These are phyloP conservation scores for Talaromyces trachyspermus DNA, from an alignment of 495 filamentous ascomycete genomes.

Conservation along the genomic window DNA sequence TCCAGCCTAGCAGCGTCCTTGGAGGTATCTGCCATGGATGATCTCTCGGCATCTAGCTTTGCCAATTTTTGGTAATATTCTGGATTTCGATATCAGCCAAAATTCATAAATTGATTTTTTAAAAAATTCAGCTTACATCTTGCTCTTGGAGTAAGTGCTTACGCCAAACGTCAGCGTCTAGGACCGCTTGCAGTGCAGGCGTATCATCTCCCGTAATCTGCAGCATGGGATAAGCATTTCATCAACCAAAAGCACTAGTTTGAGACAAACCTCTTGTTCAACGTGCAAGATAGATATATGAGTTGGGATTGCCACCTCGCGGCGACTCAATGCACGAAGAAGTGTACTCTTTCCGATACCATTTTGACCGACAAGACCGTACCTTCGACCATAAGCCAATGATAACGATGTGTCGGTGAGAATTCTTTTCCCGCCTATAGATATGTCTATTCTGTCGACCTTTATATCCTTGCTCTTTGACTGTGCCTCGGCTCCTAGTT, in stretches of 20 bases:
- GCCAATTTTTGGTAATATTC: constrained; percentile 77
- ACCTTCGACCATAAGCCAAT: constrained; percentile 86
- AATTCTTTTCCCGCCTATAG: constrained; percentile 84
- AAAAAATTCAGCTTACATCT: constrained; percentile 46
- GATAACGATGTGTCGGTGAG: constrained; percentile 83
- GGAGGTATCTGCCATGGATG: constrained; percentile 77
- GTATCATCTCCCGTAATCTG: constrained; percentile 96
- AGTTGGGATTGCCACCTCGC: constrained; percentile 89
- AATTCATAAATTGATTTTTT: no score
- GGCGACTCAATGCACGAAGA: constrained; percentile 79
- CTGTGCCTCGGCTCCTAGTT: constrained; percentile 65
- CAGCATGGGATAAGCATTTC: constrained; percentile 9
- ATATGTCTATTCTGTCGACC: constrained; percentile 88
- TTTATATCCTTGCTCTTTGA: constrained; percentile 99
- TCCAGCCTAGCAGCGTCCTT: constrained; percentile 78
- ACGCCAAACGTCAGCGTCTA: constrained; percentile 98
- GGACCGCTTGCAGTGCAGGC: constrained; percentile 84
- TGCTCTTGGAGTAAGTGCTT: constrained; percentile 92
- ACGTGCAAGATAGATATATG: constrained; percentile 99
- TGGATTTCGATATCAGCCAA: no score
- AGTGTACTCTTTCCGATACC: constrained; percentile 99
- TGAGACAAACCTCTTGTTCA: constrained; percentile 75
- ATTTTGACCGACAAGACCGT: constrained; percentile 97
- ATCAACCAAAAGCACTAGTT: not conserved
- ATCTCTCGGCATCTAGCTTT: constrained; percentile 71